These are phyloP conservation scores for Aspergillus chevalieri DNA, from an alignment of 2,329 filamentous ascomycete species.

Conservation along the genomic window DNA sequence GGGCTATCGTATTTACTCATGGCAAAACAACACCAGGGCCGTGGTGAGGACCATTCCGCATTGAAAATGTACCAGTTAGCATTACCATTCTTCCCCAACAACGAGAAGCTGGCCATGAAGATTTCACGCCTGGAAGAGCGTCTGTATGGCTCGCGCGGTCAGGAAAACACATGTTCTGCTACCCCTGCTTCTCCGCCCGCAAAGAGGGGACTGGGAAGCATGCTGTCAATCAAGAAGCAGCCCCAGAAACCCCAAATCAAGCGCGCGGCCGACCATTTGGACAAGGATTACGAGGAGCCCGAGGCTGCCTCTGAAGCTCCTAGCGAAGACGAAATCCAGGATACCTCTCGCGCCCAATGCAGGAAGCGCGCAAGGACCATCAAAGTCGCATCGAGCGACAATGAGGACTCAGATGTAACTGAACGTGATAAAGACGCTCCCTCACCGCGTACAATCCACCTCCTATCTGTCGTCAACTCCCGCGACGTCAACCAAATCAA, in stretches of 20 bases:
- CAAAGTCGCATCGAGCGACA: constrained; percentile 6
- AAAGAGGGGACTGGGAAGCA: constrained; percentile 24
- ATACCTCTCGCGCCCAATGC: constrained; percentile 15
- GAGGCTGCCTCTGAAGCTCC: constrained; percentile 17
- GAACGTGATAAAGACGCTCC: constrained; percentile 16
- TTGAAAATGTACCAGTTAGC: constrained; percentile 83
- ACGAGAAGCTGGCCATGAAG: constrained; percentile 63
- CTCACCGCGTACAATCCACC: constrained; percentile 39
- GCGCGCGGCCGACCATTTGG: constrained; percentile 23
- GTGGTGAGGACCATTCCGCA: constrained; percentile 70
- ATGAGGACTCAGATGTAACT: constrained; percentile 10
- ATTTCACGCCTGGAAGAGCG: constrained; percentile 50
- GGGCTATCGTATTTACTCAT: constrained; percentile 82
- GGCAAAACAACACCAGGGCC: constrained; percentile 82
- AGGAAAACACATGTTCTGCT: constrained; percentile 10
- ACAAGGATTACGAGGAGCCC: constrained; percentile 26
- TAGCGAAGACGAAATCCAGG: constrained; percentile 26
- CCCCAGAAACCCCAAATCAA: constrained; percentile 19
- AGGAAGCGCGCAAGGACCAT: constrained; percentile 26
- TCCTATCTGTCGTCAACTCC: constrained; percentile 43
- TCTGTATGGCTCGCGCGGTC: constrained; percentile 28
- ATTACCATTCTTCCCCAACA: constrained; percentile 76
- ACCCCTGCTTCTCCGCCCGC: constrained; percentile 12
- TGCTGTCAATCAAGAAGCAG: constrained; percentile 28
- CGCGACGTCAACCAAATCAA: constrained; percentile 42